These are phyloP conservation scores for Clonostachys rhizophaga DNA, from an alignment of 2,329 filamentous ascomycete species.

Conservation along the genomic window DNA sequence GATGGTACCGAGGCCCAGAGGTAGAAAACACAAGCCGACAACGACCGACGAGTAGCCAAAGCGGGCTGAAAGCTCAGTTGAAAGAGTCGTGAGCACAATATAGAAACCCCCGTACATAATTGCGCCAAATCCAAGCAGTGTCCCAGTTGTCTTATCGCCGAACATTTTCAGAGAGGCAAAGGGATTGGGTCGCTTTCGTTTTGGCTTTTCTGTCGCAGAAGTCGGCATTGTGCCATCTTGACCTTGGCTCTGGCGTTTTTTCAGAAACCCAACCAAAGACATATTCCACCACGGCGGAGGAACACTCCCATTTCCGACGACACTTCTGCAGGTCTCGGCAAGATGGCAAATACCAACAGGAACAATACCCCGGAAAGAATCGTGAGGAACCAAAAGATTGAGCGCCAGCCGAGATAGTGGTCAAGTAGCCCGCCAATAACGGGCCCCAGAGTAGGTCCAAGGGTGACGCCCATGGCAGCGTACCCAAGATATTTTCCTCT, in stretches of 20 bases:
- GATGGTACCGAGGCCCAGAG: conserved; percentile 45
- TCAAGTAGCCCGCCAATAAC: conserved; percentile 47
- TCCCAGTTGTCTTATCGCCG: conserved; percentile 51
- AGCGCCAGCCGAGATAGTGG: conserved; percentile 46
- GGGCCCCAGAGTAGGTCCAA: conserved; percentile 37
- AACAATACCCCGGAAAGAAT: conserved; percentile 19
- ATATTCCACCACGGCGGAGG: conserved; percentile 50
- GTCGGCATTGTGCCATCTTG: conserved; percentile 12
- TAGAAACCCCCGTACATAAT: conserved; percentile 53
- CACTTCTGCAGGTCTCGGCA: conserved; percentile 54
- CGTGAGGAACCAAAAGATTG: conserved; percentile 52
- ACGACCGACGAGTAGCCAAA: conserved; percentile 45
- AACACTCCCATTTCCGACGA: conserved; percentile 58
- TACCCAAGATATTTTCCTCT: conserved; percentile 65
- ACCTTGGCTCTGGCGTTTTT: conserved; percentile 4
- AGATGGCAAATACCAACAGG: conserved; percentile 61
- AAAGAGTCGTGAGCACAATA: conserved; percentile 44
- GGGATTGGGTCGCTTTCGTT: conserved; percentile 40
- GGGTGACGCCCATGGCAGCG: conserved; percentile 39
- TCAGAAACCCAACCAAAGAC: conserved; percentile 45
- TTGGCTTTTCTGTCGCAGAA: conserved; percentile 12
- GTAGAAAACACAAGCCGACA: conserved; percentile 49
- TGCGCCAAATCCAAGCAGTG: conserved; percentile 46
- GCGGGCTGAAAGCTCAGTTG: conserved; percentile 42
- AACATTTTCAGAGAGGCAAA: conserved; percentile 47